Percentiles rank a stretch among this genome's conserved stretches.
These are phyloP conservation scores for Xylariales sp. DNA, from an alignment of 2,329 filamentous ascomycete genomes.

Conservation along the genomic window DNA sequence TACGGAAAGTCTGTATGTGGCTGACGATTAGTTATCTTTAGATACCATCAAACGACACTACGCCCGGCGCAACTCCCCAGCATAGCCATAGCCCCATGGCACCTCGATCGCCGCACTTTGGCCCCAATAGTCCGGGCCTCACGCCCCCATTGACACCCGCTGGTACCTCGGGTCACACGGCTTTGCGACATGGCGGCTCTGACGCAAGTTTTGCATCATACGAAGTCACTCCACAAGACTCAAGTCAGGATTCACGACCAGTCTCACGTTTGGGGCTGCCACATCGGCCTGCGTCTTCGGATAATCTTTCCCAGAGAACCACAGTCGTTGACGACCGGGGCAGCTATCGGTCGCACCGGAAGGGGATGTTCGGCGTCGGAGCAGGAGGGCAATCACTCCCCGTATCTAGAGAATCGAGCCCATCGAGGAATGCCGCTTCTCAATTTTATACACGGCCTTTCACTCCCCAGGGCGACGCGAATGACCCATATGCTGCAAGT, in stretches of 20 bases:
- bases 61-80: constrained; percentile 69
- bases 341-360: constrained; percentile 58
- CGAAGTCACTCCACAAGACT: constrained; percentile 77
- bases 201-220: constrained; percentile 49
- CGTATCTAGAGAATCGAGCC: constrained; percentile 70
- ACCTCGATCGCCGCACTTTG: constrained; percentile 73
- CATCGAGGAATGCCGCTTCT: constrained; percentile 72
- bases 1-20: constrained; percentile 8
- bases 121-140: constrained; percentile 75
- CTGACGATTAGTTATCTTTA: constrained; percentile 49
- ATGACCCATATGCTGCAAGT: constrained; percentile 88
- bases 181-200: constrained; percentile 38
- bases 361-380: constrained; percentile 65
- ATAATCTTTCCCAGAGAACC: constrained; percentile 56
- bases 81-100: constrained; percentile 73
- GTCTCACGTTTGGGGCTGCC: constrained; percentile 55
- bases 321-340: constrained; percentile 53
- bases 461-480: constrained; percentile 80
- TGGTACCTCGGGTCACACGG: constrained; percentile 65
- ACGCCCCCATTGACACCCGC: constrained; percentile 91
- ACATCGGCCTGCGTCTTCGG: constrained; percentile 58
- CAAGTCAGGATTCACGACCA: constrained; percentile 64
- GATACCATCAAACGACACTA: constrained; percentile 71
- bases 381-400: constrained; percentile 63
- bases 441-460: constrained; percentile 78